These are phyloP conservation scores for Candida yuanshanica DNA, from an alignment of 805 yeast species.

Conservation along the genomic window DNA sequence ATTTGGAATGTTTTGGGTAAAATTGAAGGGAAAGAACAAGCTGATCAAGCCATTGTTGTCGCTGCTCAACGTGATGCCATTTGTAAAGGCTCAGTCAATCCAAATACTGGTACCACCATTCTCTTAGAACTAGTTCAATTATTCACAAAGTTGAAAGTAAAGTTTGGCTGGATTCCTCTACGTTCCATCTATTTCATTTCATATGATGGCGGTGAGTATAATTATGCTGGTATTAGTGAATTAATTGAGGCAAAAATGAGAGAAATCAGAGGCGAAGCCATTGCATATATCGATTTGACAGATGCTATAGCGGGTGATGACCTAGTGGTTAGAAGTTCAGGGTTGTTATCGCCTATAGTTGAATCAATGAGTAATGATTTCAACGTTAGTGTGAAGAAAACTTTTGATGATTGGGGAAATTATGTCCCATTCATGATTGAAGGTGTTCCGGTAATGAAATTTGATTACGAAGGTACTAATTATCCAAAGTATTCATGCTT, in stretches of 20 bases:
- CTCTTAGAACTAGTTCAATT: slow-evolving; percentile 66
- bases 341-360: slow-evolving; percentile 47
- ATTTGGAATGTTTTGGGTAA: slow-evolving; percentile 77
- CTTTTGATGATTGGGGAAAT: slow-evolving; percentile 47
- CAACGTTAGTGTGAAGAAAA: slow-evolving; percentile 21
- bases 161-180: slow-evolving; percentile 75
- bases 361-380: slow-evolving; percentile 17
- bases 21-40: slow-evolving; percentile 76
- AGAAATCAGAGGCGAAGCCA: slow-evolving; percentile 53
- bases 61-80: slow-evolving; percentile 82
- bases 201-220: slow-evolving; percentile 77
- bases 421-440: slow-evolving; percentile 57
- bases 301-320: slow-evolving; percentile 52
- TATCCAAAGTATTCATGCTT: slow-evolving; percentile 53
- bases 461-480: slow-evolving; percentile 40
- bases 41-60: slow-evolving; percentile 62
- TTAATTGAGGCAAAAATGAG: slow-evolving; percentile 57
- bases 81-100: slow-evolving; percentile 66
- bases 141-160: slow-evolving; percentile 56
- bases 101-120: slow-evolving; percentile 70
- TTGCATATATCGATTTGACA: slow-evolving; percentile 67
- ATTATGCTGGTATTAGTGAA: slow-evolving; percentile 80
- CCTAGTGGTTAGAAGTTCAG: slow-evolving; percentile 57
- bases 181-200: slow-evolving; percentile 79
- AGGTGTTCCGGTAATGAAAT: slow-evolving; percentile 67